A percentile compares a stretch with the other conserved stretches of the same genome.
Evolutionary conservation across 2,329 filamentous ascomycete genomes (phyloP).

Genomic region (Fusarium sp.): DNA sequence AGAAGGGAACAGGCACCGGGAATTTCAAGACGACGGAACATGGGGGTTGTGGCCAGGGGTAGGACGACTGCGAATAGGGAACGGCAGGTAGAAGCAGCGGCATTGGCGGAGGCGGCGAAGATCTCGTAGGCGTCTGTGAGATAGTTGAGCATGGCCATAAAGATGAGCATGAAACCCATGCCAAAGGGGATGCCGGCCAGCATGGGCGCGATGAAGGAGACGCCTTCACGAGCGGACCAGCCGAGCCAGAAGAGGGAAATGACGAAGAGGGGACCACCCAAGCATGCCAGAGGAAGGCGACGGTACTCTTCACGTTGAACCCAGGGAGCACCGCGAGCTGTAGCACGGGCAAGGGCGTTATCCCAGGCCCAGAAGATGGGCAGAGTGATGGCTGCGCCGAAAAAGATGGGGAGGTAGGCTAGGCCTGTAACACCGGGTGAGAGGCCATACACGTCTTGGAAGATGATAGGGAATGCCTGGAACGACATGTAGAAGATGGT

Average conservation of each 20-base stretch:
- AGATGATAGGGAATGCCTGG: constrained; percentile 79
- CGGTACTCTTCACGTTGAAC: constrained; percentile 72
- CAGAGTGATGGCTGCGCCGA: constrained; percentile 70
- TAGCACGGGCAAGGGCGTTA: constrained; percentile 64
- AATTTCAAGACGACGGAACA: constrained; percentile 62
- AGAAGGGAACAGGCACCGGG: constrained; percentile 64
- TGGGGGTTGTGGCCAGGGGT: constrained; percentile 64
- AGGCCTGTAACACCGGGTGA: constrained; percentile 74
- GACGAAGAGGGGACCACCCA: constrained; percentile 74
- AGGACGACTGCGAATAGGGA: constrained; percentile 90
- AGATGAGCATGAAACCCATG: constrained; percentile 70
- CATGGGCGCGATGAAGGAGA: constrained; percentile 68
- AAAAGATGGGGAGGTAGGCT: constrained; percentile 75
- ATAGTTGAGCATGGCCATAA: constrained; percentile 74
- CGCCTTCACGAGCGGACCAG: constrained; percentile 62
- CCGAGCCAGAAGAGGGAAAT: constrained; percentile 71
- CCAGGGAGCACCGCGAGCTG: constrained; percentile 65
- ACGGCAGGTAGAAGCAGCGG: constrained; percentile 86
- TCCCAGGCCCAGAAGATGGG: constrained; percentile 76
- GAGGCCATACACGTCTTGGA: constrained; percentile 71
- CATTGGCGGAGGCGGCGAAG: constrained; percentile 80
- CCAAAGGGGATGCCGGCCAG: constrained; percentile 72
- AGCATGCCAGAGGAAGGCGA: constrained; percentile 76
- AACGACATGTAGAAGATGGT: constrained; percentile 78
- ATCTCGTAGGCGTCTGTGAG: constrained; percentile 76